These are phyloP conservation scores for Eucalyptus pauciflora DNA, from an alignment of 345 rosid species.

Conservation along the genomic window DNA sequence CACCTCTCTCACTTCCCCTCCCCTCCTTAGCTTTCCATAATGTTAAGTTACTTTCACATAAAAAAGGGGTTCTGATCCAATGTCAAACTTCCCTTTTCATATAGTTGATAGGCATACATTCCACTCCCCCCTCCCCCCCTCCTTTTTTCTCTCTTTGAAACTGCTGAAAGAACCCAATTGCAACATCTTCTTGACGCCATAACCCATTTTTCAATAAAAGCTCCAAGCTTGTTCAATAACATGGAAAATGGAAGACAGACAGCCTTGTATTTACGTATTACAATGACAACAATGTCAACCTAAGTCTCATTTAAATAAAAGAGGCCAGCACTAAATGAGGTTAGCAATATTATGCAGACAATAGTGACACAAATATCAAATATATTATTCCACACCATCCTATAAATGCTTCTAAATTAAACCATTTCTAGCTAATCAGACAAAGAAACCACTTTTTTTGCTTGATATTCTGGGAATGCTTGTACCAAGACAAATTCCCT, in stretches of 20 bases:
- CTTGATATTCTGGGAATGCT: not conserved
- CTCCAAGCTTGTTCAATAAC: not conserved
- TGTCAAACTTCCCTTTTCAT: not conserved
- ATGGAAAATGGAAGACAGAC: not conserved
- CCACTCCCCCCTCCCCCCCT: accelerated
- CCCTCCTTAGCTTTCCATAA: not conserved
- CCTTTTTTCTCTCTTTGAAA: not conserved
- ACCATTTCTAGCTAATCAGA: not conserved
- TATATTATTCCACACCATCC: not conserved
- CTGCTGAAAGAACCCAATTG: not conserved
- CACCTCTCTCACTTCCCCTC: not conserved
- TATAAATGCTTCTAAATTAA: not conserved
- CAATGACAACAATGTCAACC: not conserved
- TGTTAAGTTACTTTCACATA: not conserved
- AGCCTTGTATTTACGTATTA: not conserved
- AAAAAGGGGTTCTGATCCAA: not conserved
- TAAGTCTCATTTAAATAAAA: not conserved
- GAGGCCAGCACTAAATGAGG: not conserved
- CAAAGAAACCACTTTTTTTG: not conserved
- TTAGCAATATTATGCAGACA: not conserved
- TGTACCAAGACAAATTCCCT: not conserved
- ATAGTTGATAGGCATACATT: not conserved
- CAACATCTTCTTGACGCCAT: not conserved
- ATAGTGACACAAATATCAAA: not conserved
- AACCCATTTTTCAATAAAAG: not conserved